phyloP scores from a whole-genome alignment of 768 basidiomycete species.

The Xanthoconium stramineum region DNA sequence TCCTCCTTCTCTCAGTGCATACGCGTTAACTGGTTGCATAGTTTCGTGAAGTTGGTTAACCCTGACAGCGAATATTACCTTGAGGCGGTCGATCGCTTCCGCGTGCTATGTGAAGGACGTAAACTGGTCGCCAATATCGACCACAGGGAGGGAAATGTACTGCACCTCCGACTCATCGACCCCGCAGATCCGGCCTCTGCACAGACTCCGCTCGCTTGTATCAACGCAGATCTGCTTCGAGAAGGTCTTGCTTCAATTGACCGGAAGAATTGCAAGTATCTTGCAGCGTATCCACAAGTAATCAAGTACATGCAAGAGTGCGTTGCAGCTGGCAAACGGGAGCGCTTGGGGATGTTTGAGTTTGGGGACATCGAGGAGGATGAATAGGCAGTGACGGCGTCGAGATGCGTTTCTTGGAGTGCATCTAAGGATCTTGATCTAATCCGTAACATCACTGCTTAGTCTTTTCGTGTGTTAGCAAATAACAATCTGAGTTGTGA shows the following conservation, averaged over 20 bases:
- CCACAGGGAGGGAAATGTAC: conserved; percentile 67
- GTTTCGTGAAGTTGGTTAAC: conserved; percentile 83
- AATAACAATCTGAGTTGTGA: conserved; percentile 7
- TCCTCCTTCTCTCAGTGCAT: not conserved
- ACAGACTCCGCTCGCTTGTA: conserved; percentile 67
- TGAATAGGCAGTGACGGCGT: conserved; percentile 35
- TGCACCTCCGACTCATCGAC: conserved; percentile 93
- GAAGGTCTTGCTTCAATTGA: conserved; percentile 87
- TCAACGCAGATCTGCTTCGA: conserved; percentile 86
- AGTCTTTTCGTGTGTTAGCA: not conserved
- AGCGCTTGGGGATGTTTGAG: conserved; percentile 82
- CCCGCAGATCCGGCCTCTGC: conserved; percentile 68
- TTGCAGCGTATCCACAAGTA: conserved; percentile 65
- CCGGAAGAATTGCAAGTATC: conserved; percentile 71
- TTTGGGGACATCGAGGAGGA: conserved; percentile 91
- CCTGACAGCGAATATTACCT: conserved; percentile 81
- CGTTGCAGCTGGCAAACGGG: conserved; percentile 62
- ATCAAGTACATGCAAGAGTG: conserved; percentile 62
- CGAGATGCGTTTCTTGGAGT: conserved; percentile 16
- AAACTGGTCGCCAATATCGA: conserved; percentile 97
- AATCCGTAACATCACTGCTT: conserved; percentile 2
- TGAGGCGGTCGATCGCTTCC: conserved; percentile 87
- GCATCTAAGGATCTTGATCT: conserved; percentile 16
- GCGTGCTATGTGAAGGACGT: conserved; percentile 81
- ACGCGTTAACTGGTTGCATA: conserved; percentile 27